phyloP scores from a whole-genome alignment of 805 yeast genomes.

The Wickerhamomyces rabaulensis region DNA sequence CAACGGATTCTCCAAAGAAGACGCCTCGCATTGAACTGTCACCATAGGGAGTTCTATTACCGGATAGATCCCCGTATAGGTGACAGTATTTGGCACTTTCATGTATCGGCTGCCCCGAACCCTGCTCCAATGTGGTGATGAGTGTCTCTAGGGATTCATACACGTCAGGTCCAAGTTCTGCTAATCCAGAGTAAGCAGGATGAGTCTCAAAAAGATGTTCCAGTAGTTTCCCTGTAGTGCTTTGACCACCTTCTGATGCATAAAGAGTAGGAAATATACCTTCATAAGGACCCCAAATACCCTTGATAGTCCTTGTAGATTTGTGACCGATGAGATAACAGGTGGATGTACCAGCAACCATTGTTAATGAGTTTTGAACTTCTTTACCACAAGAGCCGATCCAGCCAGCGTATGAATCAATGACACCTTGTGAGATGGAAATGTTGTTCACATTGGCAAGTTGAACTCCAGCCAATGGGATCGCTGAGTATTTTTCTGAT shows the following conservation, averaged over 20 bases:
- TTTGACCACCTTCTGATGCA: conserved; percentile 52
- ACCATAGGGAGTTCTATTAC: conserved; percentile 54
- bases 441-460: conserved; percentile 17
- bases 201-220: conserved; percentile 42
- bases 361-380: conserved; percentile 28
- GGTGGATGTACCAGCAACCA: conserved; percentile 62
- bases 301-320: conserved; percentile 25
- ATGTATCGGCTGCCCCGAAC: conserved; percentile 18
- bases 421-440: conserved; percentile 42
- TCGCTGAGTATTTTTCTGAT: conserved; percentile 7
- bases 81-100: conserved; percentile 32
- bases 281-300: conserved; percentile 59
- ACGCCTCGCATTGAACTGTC: conserved; percentile 45
- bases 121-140: conserved; percentile 13
- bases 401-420: conserved; percentile 58
- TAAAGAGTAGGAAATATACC: conserved; percentile 27
- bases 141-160: conserved; percentile 21
- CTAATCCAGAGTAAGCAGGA: conserved; percentile 24
- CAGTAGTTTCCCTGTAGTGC: conserved; percentile 51
- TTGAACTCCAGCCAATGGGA: conserved; percentile 29
- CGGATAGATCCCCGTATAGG: conserved; percentile 51
- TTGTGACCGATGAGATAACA: conserved; percentile 39
- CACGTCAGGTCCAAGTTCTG: conserved; percentile 7
- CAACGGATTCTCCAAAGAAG: conserved; percentile 42
- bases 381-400: conserved; percentile 30